A percentile compares a stretch with the other conserved stretches of the same genome.
These are phyloP conservation scores for Hyaloperonospora arabidopsidis DNA, from an alignment of 352 stramenopile species.

Conservation along the genomic window DNA sequence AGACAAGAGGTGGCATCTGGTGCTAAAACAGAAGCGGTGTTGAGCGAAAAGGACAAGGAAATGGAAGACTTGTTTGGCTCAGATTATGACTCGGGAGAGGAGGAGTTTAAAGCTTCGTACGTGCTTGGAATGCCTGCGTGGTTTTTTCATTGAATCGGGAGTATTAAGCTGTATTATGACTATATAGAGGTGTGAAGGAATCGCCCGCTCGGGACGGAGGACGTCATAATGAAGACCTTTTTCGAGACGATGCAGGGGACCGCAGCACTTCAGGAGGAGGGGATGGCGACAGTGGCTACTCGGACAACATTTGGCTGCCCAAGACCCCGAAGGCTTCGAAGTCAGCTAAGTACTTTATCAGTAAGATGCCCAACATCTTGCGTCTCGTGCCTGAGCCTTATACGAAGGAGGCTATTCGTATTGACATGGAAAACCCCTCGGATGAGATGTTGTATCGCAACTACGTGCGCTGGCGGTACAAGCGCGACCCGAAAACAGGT, in stretches of 20 bases:
- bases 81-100: constrained; percentile 84
- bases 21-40: constrained; percentile 22
- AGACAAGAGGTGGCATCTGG: constrained; percentile 15
- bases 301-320: constrained; percentile 65
- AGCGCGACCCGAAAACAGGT: constrained; percentile 50
- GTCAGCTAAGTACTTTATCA: constrained; percentile 56
- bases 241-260: constrained; percentile 36
- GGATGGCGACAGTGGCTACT: constrained; percentile 29
- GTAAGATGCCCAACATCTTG: constrained; percentile 83
- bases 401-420: constrained; percentile 61
- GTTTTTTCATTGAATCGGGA: constrained; percentile 3
- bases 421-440: constrained; percentile 77
- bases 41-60: constrained; percentile 55
- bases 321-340: constrained; percentile 66
- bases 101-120: constrained; percentile 85
- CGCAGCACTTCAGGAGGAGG: constrained; percentile 15
- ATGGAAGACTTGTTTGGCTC: constrained; percentile 87
- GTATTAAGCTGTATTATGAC: constrained; percentile 3
- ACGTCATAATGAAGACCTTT: constrained; percentile 40
- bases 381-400: constrained; percentile 72
- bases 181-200: constrained; percentile 70
- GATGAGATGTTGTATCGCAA: constrained; percentile 83
- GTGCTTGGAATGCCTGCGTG: constrained; percentile 6
- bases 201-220: constrained; percentile 58
- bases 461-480: constrained; percentile 78